Evolutionary conservation across 345 rosid genomes (phyloP), one percentile per base, ranked within the genome.

Genomic region (Populus davidiana): DNA sequence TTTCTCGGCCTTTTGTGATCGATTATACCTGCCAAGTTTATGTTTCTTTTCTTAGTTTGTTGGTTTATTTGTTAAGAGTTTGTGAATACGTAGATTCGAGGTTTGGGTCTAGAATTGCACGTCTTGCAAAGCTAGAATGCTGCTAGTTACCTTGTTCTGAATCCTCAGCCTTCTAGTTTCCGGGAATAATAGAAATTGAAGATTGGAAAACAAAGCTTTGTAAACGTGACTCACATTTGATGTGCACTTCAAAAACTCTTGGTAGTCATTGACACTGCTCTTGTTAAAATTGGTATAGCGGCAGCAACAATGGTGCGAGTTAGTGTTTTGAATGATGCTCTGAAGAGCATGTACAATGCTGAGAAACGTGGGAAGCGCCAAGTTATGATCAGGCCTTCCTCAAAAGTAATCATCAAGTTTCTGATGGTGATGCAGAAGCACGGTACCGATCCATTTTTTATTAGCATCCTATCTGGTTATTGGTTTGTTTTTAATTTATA

Each of bases 321-420:
- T 49, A 81, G 84, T 64, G 84, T 81, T 44, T 38, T 81, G 76
- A 81, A 81, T 35, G 84, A 81, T 77, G 84, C 84, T 68, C 65
- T 81, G 36, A 81, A 81, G 75, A 67, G 84, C 74, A 77, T 81
- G 76, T 81, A 81, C 75, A 81, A 81, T 77, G 84, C 81, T 5
- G 84, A 81, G 74, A 81, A 81, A 66, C 75, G 78, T 7, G 84
- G 84, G 71, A 81, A 81, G 78, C 78, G 81, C 25, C 84, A 81
- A 9, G 84, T 73, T 61, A 77, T 81, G 81, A 81, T 81, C 35
- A 62, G 84, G 84, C 84, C 84, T 43, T 81, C 84, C 18, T 81
- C 84, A 0, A 81, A 81, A 64, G 84, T 81, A 62, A 77, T 81
- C 72, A 69, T 81, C 62, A 81, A 81, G 29, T 81, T 81, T 64